Conservation (phyloP, 305 asterid species). For the Ruellia speciosa region DNA sequence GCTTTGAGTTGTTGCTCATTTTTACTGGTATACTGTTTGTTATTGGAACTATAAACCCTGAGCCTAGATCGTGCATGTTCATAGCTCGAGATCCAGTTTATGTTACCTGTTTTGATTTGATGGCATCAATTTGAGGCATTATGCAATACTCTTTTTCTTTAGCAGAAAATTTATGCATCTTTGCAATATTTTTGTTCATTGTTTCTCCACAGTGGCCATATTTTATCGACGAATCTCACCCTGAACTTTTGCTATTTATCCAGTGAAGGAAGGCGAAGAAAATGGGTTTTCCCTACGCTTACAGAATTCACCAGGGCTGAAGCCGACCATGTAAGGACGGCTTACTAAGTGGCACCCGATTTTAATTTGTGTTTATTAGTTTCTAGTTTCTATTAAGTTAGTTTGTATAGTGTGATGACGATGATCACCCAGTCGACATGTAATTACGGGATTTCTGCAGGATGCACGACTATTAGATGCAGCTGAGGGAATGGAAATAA, state of each 20-base stretch:
- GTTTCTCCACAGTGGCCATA: too few relatives aligned
- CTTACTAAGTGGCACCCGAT: background rate
- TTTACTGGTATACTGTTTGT: too few relatives aligned
- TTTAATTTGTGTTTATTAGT: background rate
- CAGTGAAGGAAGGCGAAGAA: slow-evolving; percentile 95
- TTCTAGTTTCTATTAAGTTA: background rate
- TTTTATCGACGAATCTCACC: too few relatives aligned
- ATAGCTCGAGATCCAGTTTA: too few relatives aligned
- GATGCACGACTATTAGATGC: slow-evolving; percentile 22
- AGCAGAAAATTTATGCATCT: too few relatives aligned
- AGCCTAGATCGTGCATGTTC: too few relatives aligned
- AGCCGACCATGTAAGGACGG: slow-evolving; percentile 33
- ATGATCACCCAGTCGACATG: background rate
- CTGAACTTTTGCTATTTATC: background rate
- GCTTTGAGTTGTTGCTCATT: too few relatives aligned
- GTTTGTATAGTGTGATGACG: background rate
- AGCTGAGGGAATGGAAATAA: slow-evolving; percentile 58
- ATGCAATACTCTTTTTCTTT: too few relatives aligned
- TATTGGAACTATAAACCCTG: too few relatives aligned
- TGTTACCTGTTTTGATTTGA: too few relatives aligned
- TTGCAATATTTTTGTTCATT: too few relatives aligned
- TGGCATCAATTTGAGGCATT: too few relatives aligned
- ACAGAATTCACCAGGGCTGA: slow-evolving; percentile 34
- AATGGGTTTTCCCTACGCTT: slow-evolving; percentile 88
- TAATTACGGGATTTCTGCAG: slow-evolving; percentile 35